Evolutionary conservation across 2,329 filamentous ascomycete species (phyloP), one percentile per base, ranked within the genome.

Genomic region (Penicillium sp.): DNA sequence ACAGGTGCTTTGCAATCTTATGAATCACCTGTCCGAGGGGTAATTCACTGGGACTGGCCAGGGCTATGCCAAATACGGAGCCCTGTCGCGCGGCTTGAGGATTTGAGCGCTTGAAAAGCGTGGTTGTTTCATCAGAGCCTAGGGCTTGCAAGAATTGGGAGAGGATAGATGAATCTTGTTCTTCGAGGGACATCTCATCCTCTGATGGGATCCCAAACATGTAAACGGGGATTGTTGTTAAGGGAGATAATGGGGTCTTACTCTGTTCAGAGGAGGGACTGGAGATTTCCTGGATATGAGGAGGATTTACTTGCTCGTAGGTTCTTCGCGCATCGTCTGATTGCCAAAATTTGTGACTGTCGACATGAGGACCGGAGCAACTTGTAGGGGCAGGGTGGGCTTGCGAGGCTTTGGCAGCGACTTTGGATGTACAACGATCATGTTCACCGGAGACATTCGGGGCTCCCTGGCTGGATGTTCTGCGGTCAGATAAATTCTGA

Each of bases 161-260:
- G 31, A 61, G 46, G 19, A 27, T 27, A 10, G 49, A 35, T 13
- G 35, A 27, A 33, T 24, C 22, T 33, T 27, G 19, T 6, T 36
- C n/a, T 31, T 47, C 53, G 9, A 18, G 1, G 2, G 35, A 14
- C 14, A 47, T 11, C 18, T 44, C 37, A 6, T 27, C 53, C 2
- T 60, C 24, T 3, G 51, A 24, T 9, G 37, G 36, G 6, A 27
- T 58, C 9, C 52, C 43, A 19, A 56, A 37, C 51, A 69, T 62
- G 54, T 68, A 74, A 10, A 73, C 62, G 2, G 72, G 71, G 24
- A 73, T 59, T 9, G 63, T 71, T 9, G 54, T 60, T 10, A 73
- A 57, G 3, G 69, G 72, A 2, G 69, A 71, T 50, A 58, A 14
- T 19, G 31, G 46, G 18, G 4, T 59, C 54, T 4, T 9, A 2